Conservation (phyloP, 306 rosid genomes). For the Carpinus fangiana region DNA sequence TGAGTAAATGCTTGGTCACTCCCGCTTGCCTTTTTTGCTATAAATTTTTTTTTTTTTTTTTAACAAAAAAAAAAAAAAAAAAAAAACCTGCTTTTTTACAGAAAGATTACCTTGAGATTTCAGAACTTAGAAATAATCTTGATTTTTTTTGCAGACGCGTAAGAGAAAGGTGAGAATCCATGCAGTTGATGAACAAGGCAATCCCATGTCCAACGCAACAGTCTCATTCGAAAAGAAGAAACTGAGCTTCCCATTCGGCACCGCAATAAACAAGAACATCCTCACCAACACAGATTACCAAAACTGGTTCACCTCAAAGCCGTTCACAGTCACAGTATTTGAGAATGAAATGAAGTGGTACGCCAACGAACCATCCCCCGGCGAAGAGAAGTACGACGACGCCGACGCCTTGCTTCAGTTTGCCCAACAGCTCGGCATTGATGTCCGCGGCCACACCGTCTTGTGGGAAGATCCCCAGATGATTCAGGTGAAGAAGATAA, state of each 20-base stretch:
- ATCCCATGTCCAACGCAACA: constrained; percentile 48
- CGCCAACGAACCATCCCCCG: constrained; percentile 41
- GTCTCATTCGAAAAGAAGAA: constrained; percentile 31
- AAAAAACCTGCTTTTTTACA: no score
- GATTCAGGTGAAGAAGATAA: constrained; percentile 21
- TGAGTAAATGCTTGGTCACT: no score
- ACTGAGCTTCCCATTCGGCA: constrained; percentile 53
- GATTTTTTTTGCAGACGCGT: constrained; percentile 36
- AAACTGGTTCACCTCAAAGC: constrained; percentile 59
- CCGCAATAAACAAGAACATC: constrained; percentile 53
- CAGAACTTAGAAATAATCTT: no score
- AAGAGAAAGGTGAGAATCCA: constrained; percentile 49
- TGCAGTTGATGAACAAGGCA: constrained; percentile 53
- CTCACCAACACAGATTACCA: constrained; percentile 52
- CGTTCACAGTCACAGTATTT: constrained; percentile 59
- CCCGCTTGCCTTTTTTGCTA: no score
- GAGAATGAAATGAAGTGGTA: constrained; percentile 89
- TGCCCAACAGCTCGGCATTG: constrained; percentile 40
- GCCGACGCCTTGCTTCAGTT: constrained; percentile 62
- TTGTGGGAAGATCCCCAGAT: constrained; percentile 60
- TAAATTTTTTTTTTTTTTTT: no score
- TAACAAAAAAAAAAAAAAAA: no score
- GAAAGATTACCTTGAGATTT: no score
- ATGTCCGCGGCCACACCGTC: constrained; percentile 72
- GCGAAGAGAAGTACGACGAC: constrained; percentile 42